Evolutionary conservation across 768 basidiomycete genomes (phyloP).

Genomic region (Russula ochroleuca): DNA sequence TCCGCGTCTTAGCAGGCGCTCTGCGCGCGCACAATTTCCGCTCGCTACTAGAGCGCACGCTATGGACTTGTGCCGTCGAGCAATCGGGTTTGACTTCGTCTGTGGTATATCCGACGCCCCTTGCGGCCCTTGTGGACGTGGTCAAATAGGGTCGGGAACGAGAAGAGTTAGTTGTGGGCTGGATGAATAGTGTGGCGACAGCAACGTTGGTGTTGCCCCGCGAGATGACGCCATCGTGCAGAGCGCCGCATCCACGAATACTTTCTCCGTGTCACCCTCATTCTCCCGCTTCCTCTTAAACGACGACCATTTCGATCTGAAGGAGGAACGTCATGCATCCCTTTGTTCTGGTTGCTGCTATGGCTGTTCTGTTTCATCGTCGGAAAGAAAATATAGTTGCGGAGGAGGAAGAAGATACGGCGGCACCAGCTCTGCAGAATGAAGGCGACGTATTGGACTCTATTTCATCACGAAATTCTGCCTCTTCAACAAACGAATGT

Average conservation of each 20-base stretch:
- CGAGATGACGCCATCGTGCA: too few species aligned
- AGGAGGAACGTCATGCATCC: slow-evolving; percentile 9
- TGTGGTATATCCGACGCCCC: neutral
- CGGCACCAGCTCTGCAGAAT: neutral
- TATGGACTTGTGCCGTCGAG: slow-evolving; percentile 14
- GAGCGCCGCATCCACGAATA: neutral
- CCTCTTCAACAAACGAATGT: too few species aligned
- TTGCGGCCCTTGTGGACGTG: neutral
- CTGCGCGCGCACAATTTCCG: slow-evolving; percentile 9
- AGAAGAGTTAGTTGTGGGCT: neutral
- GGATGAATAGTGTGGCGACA: neutral
- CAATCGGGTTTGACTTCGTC: neutral
- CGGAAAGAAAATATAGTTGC: neutral
- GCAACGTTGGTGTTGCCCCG: neutral
- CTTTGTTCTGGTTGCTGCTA: neutral
- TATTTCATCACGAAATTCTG: too few species aligned
- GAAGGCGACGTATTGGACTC: slow-evolving; percentile 20
- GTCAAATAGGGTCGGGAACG: neutral
- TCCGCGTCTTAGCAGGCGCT: neutral
- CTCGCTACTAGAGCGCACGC: neutral
- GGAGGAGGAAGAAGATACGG: neutral
- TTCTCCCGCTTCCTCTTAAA: neutral
- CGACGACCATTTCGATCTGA: slow-evolving; percentile 16
- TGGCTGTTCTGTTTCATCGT: neutral
- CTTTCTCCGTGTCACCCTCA: neutral